Evolutionary conservation across 176 grass and related monocot genomes (phyloP), one percentile per base, ranked within the genome.

Genomic region (Oryza coarctata): DNA sequence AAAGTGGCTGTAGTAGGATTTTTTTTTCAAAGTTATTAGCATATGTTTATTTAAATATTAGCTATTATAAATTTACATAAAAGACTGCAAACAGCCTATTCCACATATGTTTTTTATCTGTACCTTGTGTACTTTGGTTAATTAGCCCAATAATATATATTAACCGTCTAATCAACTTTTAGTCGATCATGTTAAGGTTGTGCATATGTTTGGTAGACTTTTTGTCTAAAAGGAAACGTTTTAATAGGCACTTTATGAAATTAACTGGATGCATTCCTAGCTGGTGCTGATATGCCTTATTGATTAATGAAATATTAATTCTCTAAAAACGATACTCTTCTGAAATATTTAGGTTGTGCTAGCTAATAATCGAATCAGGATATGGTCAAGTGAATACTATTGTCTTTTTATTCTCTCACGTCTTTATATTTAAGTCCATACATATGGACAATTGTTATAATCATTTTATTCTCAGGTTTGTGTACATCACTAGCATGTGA

Each of bases 121-220:
- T 17, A 5, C 32, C 25, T 79, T 15, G 6, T 55, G 58, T 73
- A 66, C 68, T 73, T 65, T 23, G 31, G 17, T 52, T 52, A 18
- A 55, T 35, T 57, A 66, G 14, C 12, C 20, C 13, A 69, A 80
- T 27, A 55, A 27, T 20, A 34, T 49, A 49, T 25, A 23, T 2
- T 13, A 52, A 22, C 49, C 4, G 5, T 20, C 49, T 28, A 10
- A 36, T 28, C 6, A 5, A 18, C 20, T 0, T 30, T 65, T 86
- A 31, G 25, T 71, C 12, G 41, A 80, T 41, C 43, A 41, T 52
- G 26, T 74, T 41, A 73, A 55, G 84, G 15, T 65, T 64, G 55
- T 36, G 45, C 13, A 3, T 60, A 60, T 60, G 55, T 60, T 60
- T 55, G 50, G 50, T 49, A 49, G 4, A 23, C 9, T 60, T 52